Conservation (phyloP, 2,329 filamentous ascomycete genomes). For the Aureobasidium sp. region DNA sequence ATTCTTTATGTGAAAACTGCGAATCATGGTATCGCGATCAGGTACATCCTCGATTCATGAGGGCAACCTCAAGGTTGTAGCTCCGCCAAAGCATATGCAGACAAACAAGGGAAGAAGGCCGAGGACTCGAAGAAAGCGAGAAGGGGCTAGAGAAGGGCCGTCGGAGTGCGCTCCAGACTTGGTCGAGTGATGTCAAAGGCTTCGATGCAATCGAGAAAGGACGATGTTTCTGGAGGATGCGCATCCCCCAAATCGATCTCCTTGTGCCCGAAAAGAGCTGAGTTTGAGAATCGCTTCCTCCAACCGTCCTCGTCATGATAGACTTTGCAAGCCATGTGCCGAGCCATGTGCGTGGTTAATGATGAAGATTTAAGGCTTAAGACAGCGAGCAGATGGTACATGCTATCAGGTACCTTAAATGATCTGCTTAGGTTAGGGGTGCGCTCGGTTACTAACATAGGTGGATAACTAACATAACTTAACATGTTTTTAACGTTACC, state of each 20-base stretch:
- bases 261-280: background rate
- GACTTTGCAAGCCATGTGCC: background rate
- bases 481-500: no score
- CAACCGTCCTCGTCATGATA: background rate
- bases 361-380: background rate
- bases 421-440: no score
- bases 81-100: background rate
- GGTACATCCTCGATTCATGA: background rate
- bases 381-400: background rate
- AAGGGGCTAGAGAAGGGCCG: background rate
- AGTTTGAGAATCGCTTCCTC: background rate
- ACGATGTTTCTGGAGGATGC: background rate
- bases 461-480: no score
- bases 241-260: background rate
- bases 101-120: background rate
- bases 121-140: background rate
- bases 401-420: background rate
- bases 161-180: background rate
- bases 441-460: no score
- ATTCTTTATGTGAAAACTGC: background rate
- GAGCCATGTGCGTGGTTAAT: background rate
- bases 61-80: background rate
- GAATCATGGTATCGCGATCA: background rate
- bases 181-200: constrained; percentile 7
- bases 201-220: background rate